phyloP scores from a whole-genome alignment of 441 rosid species.

The Erodium chrysanthum region DNA sequence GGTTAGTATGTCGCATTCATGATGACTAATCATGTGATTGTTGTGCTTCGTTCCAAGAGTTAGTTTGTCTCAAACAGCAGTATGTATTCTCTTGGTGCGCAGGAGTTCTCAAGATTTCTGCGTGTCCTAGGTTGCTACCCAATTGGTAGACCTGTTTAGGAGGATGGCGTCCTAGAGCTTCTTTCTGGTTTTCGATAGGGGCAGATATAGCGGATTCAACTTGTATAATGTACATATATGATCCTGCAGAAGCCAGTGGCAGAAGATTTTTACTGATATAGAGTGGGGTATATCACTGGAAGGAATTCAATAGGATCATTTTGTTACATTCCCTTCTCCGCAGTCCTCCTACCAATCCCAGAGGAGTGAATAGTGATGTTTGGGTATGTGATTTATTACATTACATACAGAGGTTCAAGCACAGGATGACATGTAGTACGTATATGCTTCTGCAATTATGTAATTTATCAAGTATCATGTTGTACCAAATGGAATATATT shows the following conservation, averaged over 20 bases:
- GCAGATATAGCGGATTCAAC: background rate
- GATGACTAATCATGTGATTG: too few relatives aligned
- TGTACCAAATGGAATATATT: too few relatives aligned
- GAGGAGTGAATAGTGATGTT: too few relatives aligned
- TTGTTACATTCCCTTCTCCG: background rate
- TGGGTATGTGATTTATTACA: background rate
- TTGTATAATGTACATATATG: slow-evolving; percentile 6
- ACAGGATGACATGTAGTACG: too few relatives aligned
- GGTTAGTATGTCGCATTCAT: too few relatives aligned
- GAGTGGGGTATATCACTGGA: background rate
- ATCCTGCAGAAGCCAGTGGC: slow-evolving; percentile 6
- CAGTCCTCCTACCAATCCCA: too few relatives aligned
- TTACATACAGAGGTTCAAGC: background rate
- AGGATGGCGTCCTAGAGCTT: too few relatives aligned
- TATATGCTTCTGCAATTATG: background rate
- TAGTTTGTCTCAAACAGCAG: too few relatives aligned
- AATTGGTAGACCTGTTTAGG: slow-evolving; percentile 25
- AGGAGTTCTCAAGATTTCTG: slow-evolving; percentile 69
- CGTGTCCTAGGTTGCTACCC: slow-evolving; percentile 84
- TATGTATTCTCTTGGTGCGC: slow-evolving; percentile 12
- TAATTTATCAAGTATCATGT: too few relatives aligned
- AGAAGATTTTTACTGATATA: background rate
- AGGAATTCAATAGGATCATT: background rate
- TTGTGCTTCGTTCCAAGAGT: too few relatives aligned
- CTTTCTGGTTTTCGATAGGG: too few relatives aligned